These are phyloP conservation scores for Trichomonascus vanleenenianus DNA, from an alignment of 805 yeast genomes.

Conservation along the genomic window DNA sequence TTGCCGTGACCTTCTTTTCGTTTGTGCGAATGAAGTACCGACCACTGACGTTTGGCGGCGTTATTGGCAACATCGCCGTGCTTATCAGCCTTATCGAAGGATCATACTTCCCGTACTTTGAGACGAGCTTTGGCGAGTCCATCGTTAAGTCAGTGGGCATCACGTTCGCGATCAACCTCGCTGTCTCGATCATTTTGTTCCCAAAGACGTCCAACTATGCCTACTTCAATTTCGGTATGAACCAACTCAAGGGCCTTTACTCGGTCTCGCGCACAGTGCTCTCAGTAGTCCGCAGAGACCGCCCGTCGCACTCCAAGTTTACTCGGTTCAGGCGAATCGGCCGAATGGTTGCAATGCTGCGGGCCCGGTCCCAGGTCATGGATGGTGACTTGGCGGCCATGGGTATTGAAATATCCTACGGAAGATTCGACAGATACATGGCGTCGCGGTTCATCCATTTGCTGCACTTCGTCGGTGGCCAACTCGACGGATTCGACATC, in stretches of 20 bases:
- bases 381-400: constrained; percentile 15
- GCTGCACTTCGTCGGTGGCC: constrained; percentile 5
- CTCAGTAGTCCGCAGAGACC: constrained; percentile 5
- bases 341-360: constrained; percentile 1
- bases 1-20: neutral
- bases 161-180: constrained; percentile 18
- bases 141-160: constrained; percentile 22
- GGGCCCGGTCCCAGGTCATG: constrained; percentile 6
- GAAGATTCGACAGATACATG: neutral
- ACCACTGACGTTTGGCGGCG: neutral
- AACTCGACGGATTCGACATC: neutral
- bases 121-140: neutral
- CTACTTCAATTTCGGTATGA: constrained; percentile 12
- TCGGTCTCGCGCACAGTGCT: constrained; percentile 7
- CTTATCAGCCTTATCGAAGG: neutral
- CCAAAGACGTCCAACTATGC: constrained; percentile 24
- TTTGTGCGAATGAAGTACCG: neutral
- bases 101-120: neutral
- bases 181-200: constrained; percentile 18
- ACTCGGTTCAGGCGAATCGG: constrained; percentile 5
- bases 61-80: neutral
- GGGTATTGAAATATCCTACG: constrained; percentile 19
- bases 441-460: constrained; percentile 1
- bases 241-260: constrained; percentile 14
- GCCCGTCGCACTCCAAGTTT: constrained; percentile 14